These are phyloP conservation scores for Diddensiella santjacobensis DNA, from an alignment of 805 yeast species.

Conservation along the genomic window DNA sequence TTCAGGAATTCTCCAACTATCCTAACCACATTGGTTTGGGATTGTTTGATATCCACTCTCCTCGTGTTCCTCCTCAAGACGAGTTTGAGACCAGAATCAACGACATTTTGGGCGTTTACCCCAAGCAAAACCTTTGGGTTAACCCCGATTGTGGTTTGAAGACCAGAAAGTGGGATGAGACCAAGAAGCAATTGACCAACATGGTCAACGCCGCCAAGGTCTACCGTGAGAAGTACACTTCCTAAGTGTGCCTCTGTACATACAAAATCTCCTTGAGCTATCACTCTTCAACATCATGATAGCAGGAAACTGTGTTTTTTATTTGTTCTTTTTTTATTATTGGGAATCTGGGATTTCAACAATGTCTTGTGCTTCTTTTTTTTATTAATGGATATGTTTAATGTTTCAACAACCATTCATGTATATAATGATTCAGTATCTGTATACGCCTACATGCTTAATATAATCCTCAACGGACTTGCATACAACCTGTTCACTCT, in stretches of 20 bases:
- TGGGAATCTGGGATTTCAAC: conserved; percentile 19
- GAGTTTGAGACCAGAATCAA: conserved; percentile 92
- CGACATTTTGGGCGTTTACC: conserved; percentile 94
- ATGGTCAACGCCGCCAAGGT: conserved; percentile 99
- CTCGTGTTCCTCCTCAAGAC: conserved; percentile 97
- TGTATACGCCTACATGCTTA: conserved; percentile 5
- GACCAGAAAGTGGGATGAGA: conserved; percentile 99
- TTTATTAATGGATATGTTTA: conserved; percentile 3
- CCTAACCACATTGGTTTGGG: conserved; percentile 99
- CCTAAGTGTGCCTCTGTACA: conserved; percentile 11
- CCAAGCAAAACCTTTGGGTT: conserved; percentile 98
- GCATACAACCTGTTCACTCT: no score
- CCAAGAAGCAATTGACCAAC: conserved; percentile 89
- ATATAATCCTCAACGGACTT: conserved; percentile 11
- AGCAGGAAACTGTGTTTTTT: conserved; percentile 1
- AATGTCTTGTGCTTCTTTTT: conserved; percentile 10
- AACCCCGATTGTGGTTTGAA: conserved; percentile 99
- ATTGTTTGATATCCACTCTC: conserved; percentile 98
- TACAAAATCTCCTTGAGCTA: not conserved
- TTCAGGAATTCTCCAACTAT: conserved; percentile 94
- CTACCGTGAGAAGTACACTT: conserved; percentile 63
- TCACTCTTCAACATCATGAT: conserved; percentile 5
- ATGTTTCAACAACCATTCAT: conserved; percentile 21
- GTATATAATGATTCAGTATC: conserved; percentile 8
- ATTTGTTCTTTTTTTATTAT: conserved; percentile 5